These are phyloP conservation scores for Ensete ventricosum DNA, from an alignment of 176 grass and related monocot genomes.

Conservation along the genomic window DNA sequence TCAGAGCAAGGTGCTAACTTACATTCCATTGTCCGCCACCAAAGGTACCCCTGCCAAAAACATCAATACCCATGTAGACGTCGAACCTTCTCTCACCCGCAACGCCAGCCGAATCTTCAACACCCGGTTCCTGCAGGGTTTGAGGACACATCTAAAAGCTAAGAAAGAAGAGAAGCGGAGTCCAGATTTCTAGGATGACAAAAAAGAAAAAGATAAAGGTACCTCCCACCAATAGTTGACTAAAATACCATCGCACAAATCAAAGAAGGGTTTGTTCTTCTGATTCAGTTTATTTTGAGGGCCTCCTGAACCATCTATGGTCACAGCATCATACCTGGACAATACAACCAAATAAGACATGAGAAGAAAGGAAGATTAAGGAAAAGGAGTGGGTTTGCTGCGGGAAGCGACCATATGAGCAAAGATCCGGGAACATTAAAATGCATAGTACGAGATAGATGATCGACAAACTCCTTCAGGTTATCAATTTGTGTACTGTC, in stretches of 20 bases:
- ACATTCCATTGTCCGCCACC: constrained; percentile 91
- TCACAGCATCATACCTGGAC: constrained; percentile 79
- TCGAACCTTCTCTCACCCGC: constrained; percentile 71
- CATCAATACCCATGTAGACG: constrained; percentile 98
- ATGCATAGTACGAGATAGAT: constrained; percentile 73
- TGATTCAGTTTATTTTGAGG: constrained; percentile 78
- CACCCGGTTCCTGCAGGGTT: constrained; percentile 41
- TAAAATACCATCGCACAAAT: constrained; percentile 85
- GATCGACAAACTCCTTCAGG: constrained; percentile 71
- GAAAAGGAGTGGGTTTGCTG: constrained; percentile 1
- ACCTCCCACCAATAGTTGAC: constrained; percentile 75
- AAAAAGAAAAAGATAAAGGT: neutral
- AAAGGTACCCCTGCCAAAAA: constrained; percentile 77
- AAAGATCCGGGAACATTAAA: constrained; percentile 62
- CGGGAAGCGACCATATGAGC: constrained; percentile 60
- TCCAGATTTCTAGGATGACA: neutral
- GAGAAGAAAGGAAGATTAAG: neutral
- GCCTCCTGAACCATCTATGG: constrained; percentile 39
- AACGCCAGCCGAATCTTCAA: constrained; percentile 44
- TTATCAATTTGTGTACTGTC: constrained; percentile 54
- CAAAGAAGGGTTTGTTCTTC: constrained; percentile 78
- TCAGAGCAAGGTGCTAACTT: constrained; percentile 21
- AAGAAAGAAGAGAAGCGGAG: neutral
- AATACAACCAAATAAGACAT: constrained; percentile 1
- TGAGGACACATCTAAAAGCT: constrained; percentile 6